These are phyloP conservation scores for Immersiporthe knoxdaviesiana DNA, from an alignment of 2,329 filamentous ascomycete genomes.

Conservation along the genomic window DNA sequence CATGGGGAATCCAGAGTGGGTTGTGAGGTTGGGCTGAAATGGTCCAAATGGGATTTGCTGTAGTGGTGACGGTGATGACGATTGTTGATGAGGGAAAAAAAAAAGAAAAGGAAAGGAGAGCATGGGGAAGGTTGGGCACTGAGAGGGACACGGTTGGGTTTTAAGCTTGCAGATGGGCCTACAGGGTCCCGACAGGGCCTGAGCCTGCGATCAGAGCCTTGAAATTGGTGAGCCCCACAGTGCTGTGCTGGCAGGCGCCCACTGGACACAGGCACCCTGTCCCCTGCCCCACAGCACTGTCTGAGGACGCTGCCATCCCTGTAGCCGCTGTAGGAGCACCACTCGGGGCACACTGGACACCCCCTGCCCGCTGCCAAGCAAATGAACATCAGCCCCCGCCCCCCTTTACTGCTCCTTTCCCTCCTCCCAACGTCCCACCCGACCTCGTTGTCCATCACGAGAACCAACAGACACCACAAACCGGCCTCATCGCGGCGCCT, in stretches of 20 bases:
- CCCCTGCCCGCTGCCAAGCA: constrained; percentile 15
- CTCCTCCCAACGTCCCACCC: background rate
- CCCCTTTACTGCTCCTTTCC: background rate
- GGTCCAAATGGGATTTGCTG: constrained; percentile 20
- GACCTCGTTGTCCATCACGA: constrained; percentile 15
- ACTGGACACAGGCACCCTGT: constrained; percentile 22
- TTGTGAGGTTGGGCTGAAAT: constrained; percentile 29
- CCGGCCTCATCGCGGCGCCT: constrained; percentile 27
- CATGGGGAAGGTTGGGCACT: constrained; percentile 26
- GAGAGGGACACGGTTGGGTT: constrained; percentile 30
- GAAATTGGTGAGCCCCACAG: constrained; percentile 18
- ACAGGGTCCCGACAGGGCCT: constrained; percentile 22
- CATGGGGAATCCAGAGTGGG: constrained; percentile 25
- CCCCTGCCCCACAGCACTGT: constrained; percentile 13
- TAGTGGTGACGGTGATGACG: constrained; percentile 15
- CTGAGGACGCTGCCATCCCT: constrained; percentile 21
- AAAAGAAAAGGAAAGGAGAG: constrained; percentile 19
- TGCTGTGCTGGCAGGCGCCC: constrained; percentile 22
- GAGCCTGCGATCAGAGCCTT: background rate
- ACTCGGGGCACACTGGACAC: no score
- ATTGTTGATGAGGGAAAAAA: constrained; percentile 12
- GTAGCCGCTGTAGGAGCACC: no score
- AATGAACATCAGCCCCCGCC: constrained; percentile 7
- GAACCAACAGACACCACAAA: constrained; percentile 14
- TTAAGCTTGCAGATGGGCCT: constrained; percentile 29